Evolutionary conservation across 129 eudicot genomes (phyloP).

Genomic region (Solidago caesia): DNA sequence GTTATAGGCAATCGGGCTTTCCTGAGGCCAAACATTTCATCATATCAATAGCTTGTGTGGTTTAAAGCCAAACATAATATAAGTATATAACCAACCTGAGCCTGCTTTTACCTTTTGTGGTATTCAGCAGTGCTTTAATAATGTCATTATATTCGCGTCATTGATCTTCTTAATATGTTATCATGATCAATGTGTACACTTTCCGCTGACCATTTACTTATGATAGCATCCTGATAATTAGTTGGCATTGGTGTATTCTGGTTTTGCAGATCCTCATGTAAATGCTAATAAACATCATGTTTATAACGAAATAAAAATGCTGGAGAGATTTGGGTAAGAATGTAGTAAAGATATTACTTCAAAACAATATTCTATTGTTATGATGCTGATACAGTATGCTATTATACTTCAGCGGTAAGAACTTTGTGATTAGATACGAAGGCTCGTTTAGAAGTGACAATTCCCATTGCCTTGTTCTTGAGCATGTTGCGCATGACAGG

Average conservation of each 20-base stretch:
- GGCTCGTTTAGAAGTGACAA: constrained; percentile 70
- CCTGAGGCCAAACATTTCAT: constrained; percentile 1
- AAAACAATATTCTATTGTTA: constrained; percentile 2
- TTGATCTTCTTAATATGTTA: constrained; percentile 23
- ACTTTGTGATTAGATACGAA: constrained; percentile 78
- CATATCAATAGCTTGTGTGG: constrained; percentile 2
- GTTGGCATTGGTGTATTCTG: constrained; percentile 24
- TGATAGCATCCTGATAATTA: constrained; percentile 8
- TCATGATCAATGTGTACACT: neutral
- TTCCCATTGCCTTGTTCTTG: constrained; percentile 80
- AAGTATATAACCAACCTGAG: constrained; percentile 3
- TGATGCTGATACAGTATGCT: constrained; percentile 19
- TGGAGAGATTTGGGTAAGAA: constrained; percentile 89
- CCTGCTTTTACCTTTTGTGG: constrained; percentile 10
- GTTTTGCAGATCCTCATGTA: constrained; percentile 80
- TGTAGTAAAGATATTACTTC: constrained; percentile 5
- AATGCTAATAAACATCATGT: constrained; percentile 78
- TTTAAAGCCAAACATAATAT: constrained; percentile 9
- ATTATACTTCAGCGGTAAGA: constrained; percentile 65
- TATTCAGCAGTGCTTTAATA: constrained; percentile 9
- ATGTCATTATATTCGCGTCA: neutral
- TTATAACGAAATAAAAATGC: constrained; percentile 81
- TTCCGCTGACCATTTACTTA: constrained; percentile 9
- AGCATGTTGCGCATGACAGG: constrained; percentile 89
- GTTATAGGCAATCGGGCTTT: neutral